These are phyloP conservation scores for Alternaria postmessia DNA, from an alignment of 2,329 filamentous ascomycete species.

Conservation along the genomic window DNA sequence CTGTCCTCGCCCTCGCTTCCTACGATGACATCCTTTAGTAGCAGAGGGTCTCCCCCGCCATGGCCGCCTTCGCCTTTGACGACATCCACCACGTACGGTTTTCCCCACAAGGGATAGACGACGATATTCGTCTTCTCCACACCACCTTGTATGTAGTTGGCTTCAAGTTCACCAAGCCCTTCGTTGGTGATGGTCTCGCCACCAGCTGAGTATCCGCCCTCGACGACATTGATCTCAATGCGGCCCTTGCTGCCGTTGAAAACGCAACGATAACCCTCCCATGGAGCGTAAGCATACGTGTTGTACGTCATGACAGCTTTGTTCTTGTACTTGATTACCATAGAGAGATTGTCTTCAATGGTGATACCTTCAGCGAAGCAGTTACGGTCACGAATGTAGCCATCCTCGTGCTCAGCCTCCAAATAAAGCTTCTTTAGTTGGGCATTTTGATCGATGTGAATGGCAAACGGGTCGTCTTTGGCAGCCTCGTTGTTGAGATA, in stretches of 20 bases:
- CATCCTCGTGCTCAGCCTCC: conserved; percentile 70
- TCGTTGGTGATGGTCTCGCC: conserved; percentile 48
- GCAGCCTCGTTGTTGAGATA: conserved; percentile 61
- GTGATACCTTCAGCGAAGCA: conserved; percentile 70
- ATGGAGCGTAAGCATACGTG: conserved; percentile 68
- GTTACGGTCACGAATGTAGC: conserved; percentile 68
- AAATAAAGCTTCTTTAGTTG: conserved; percentile 67
- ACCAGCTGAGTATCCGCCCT: conserved; percentile 66
- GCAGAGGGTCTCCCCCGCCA: conserved; percentile 66
- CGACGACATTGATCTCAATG: conserved; percentile 68
- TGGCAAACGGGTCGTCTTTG: conserved; percentile 65
- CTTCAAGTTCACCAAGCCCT: conserved; percentile 7
- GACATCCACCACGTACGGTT: conserved; percentile 64
- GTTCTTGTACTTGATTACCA: conserved; percentile 65
- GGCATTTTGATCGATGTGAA: conserved; percentile 62
- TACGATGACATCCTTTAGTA: conserved; percentile 67
- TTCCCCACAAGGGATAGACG: conserved; percentile 64
- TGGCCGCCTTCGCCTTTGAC: conserved; percentile 63
- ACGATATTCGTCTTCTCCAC: conserved; percentile 31
- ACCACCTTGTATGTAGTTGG: conserved; percentile 8
- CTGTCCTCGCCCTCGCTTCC: conserved; percentile 55
- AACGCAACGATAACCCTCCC: conserved; percentile 66
- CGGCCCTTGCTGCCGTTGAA: conserved; percentile 68
- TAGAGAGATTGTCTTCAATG: conserved; percentile 70
- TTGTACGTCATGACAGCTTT: conserved; percentile 68